Base-by-base conservation (phyloP, 306 rosid genomes). In the Elaeagnus macrophylla region DNA sequence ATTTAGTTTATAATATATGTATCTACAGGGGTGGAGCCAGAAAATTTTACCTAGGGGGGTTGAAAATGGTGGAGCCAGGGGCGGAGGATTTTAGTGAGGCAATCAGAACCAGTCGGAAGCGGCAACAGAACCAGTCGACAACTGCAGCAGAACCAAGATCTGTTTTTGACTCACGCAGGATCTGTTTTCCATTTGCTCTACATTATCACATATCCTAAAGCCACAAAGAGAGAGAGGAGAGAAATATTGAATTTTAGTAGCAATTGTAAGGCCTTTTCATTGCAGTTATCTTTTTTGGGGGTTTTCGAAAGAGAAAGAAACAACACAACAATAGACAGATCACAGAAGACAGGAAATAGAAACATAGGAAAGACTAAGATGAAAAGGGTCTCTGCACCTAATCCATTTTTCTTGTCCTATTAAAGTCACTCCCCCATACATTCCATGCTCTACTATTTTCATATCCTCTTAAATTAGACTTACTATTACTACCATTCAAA, bases 221-320 rank as follows among this genome's bases (percentile, higher is more conserved):
- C 41, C 39, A 39, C 43, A 25, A 25, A 32, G 46, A 54, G 66
- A 48, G 63, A 53, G 48, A 59, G 61, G 38, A 52, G 55, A 37
- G 38, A 50, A 1, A 67, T 8, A 43, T 75, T 61, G 66, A 64
- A 64, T 70, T 57, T 80, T 59, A 68, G 86, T 70, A 70, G 79
- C 32, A 25, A 25, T 25, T 25, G 32, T 25, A 2, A 25, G 61
- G 59, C 59, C 82, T 73, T 83, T 76, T 65, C 66, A 45, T 65
- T 57, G 68, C 79, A 71, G 70, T 47, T 49, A 25, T 25, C 13
- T 70, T 63, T 62, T 67, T 75, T 51, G 57, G 58, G 66, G 73
- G 66, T 12, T 43, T 66, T n/a, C 53, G 13, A 68, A 61, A 57
- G 53, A 54, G 58, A 57, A 52, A 48, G 50, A 67, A 41, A 64